Base-by-base conservation (phyloP, 2,329 filamentous ascomycete genomes). In the Penicillium sp. region DNA sequence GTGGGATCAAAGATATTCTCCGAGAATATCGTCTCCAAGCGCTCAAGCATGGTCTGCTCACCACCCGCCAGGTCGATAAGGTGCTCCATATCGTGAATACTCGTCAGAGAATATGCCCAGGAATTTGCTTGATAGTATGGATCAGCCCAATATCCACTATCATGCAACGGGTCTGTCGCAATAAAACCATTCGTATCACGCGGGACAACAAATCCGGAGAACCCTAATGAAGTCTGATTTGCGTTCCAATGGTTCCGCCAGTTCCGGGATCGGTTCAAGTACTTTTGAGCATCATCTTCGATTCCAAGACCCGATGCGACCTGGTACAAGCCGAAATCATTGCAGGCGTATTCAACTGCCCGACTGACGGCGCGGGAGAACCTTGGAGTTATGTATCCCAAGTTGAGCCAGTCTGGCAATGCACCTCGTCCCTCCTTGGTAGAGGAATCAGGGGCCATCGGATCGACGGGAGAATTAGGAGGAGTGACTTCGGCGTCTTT, bases 211-310 rank as follows among this genome's bases (percentile, higher is more conserved):
- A 91, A 91, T 0, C 89, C 89, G 0, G 78, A 82, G 74, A 89
- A 90, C 4, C 83, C 84, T 0, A 89, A 79, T 0, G 86, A 85
- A 1, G 78, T 80, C 49, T 86, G 82, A 51, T 84, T 72, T 0
- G 82, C 71, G 71, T 91, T 88, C 88, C 88, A 92, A 66, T 91
- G 88, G 69, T 90, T 91, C 17, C 86, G 83, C 90, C 90, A 92
- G 69, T 90, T 88, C 9, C 83, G 81, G 0, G 87, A 89, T 8
- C 89, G 84, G 50, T 83, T 78, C 29, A 90, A 79, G 66, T 91
- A 91, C 57, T 82, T 88, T 3, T 76, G 64, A 3, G 85, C 84
- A 47, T 88, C 85, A 1, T 76, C 75, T 0, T 69, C 60, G 51
- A 84, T 82, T 1, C 80, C 82, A 2, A 90, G 75, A 0, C 88